Conservation (phyloP, 345 rosid species). For the Carallia brachiata region DNA sequence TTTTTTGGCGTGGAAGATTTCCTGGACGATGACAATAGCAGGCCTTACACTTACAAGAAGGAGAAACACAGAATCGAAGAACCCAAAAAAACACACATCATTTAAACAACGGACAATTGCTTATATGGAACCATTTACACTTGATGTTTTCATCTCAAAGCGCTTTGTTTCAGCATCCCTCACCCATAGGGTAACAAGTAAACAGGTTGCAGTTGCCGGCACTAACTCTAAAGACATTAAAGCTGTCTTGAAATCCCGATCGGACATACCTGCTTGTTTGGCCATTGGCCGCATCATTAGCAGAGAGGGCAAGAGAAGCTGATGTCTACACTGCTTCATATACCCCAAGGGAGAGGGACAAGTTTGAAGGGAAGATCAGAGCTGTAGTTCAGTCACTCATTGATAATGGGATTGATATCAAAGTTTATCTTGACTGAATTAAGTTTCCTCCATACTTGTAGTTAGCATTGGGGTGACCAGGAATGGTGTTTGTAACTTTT, state of each 20-base stretch:
- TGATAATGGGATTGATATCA: constrained; percentile 78
- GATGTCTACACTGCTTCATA: constrained; percentile 83
- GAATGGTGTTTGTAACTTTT: too few relatives aligned
- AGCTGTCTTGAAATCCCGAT: constrained; percentile 77
- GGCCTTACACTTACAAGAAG: constrained; percentile 86
- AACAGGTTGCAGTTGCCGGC: constrained; percentile 94
- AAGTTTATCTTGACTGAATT: constrained; percentile 68
- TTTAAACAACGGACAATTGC: constrained; percentile 83
- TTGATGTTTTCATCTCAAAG: constrained; percentile 83
- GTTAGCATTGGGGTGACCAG: too few relatives aligned
- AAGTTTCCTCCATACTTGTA: too few relatives aligned
- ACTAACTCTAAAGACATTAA: constrained; percentile 94
- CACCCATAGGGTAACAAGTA: constrained; percentile 85
- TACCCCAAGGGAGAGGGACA: constrained; percentile 85
- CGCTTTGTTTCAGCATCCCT: constrained; percentile 88
- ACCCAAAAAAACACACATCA: constrained; percentile 71
- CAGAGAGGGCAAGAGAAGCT: constrained; percentile 86
- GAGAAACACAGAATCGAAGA: constrained; percentile 80
- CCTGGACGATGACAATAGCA: constrained; percentile 78
- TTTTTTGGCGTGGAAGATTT: constrained; percentile 97
- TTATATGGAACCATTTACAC: constrained; percentile 88
- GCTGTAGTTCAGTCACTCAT: constrained; percentile 90
- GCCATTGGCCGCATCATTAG: constrained; percentile 68
- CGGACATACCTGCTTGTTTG: constrained; percentile 86
- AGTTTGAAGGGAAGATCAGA: constrained; percentile 92